Conservation (phyloP, 2,329 filamentous ascomycete genomes). For the Dothistroma septosporum region DNA sequence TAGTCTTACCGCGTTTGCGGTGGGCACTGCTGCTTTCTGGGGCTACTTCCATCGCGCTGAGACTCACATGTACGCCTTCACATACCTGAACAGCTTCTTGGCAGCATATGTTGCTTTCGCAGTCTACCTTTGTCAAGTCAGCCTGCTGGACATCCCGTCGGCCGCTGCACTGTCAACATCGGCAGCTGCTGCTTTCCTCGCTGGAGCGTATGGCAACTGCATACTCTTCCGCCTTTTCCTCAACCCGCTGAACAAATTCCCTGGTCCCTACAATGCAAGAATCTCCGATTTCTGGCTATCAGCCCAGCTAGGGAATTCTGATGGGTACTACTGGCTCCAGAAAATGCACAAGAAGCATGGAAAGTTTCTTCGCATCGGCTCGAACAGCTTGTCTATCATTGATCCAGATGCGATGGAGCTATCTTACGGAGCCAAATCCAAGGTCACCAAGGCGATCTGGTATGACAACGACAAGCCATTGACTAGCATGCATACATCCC, state of each 20-base stretch:
- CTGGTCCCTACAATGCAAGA: conserved; percentile 34
- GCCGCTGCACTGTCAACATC: conserved; percentile 14
- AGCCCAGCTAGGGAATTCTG: conserved; percentile 24
- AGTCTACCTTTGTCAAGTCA: conserved; percentile 18
- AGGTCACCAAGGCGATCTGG: conserved; percentile 42
- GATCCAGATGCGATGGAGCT: conserved; percentile 37
- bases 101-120: conserved; percentile 14
- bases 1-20: conserved; percentile 7
- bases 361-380: conserved; percentile 36
- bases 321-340: conserved; percentile 32
- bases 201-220: conserved; percentile 33
- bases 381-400: conserved; percentile 37
- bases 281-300: conserved; percentile 35
- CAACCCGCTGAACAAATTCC: conserved; percentile 34
- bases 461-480: conserved; percentile 39
- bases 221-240: conserved; percentile 36
- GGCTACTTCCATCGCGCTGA: conserved; percentile 27
- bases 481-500: conserved; percentile 39
- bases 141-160: conserved; percentile 12
- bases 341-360: conserved; percentile 37
- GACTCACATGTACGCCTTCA: conserved; percentile 28
- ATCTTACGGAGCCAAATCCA: conserved; percentile 39
- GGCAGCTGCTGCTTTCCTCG: conserved; percentile 18
- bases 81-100: conserved; percentile 25
- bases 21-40: conserved; percentile 22